Evolutionary conservation across 2,329 filamentous ascomycete species (phyloP), one percentile per base, ranked within the genome.

Genomic region (Trichoderma semiorbis): DNA sequence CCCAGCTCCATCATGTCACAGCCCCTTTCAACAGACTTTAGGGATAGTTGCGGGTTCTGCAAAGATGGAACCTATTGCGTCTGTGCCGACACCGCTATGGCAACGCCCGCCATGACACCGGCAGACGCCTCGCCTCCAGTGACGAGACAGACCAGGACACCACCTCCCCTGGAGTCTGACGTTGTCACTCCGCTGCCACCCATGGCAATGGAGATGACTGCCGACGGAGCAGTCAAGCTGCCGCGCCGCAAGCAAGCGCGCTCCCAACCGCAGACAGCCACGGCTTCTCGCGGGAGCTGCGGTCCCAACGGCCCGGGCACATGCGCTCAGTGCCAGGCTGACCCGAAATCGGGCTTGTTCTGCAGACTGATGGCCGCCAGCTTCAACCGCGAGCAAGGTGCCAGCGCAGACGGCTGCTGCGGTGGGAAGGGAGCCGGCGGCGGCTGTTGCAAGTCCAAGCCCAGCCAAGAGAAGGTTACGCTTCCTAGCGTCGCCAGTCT

Each of bases 21-120:
- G 63, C 74, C 81, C 11, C 79, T 83, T 21, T 78, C 83, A 2
- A 72, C 79, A 53, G 79, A 78, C 50, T 84, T 87, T 6, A 87
- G 89, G 73, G 93, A 95, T 76, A 87, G 89, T 24, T 96, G 93
- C 79, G 93, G 93, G 7, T 96, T 96, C 82, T 96, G 93, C 81
- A 89, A 91, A 73, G 92, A 95, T 72, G 92, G 92, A 5, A 94
- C 91, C 0, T 93, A 93, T 76, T 96, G 93, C 78, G 90, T 94
- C 75, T 96, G 93, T 80, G 93, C 92, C 28, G 93, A 95, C 74
- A 81, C 83, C 24, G 81, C 83, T 28, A 78, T 83, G 73, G 80
- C 79, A 11, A 81, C 80, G 36, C 80, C 83, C 1, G 80, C 81
- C 65, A 81, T 83, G 75, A 80, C 82, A 14, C 79, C 80, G 2